These are phyloP conservation scores for Phaeophleospora eucalypticola DNA, from an alignment of 2,329 filamentous ascomycete genomes.

Conservation along the genomic window DNA sequence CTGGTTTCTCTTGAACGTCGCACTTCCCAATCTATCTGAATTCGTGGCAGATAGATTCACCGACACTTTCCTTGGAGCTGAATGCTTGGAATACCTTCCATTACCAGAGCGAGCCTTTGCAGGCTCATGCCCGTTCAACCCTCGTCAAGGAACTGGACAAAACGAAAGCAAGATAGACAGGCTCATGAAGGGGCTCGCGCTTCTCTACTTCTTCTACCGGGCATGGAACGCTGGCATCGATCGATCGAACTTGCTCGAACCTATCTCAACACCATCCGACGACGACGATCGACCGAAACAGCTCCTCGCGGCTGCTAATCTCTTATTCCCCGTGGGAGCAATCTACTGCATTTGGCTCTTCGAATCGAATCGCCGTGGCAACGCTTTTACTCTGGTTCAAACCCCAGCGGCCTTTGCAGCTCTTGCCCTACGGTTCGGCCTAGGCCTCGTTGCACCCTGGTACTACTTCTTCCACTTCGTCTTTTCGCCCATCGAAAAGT, in stretches of 20 bases:
- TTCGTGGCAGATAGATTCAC: slow-evolving; percentile 12
- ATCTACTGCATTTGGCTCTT: slow-evolving; percentile 12
- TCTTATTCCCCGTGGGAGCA: neutral
- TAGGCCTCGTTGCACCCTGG: slow-evolving; percentile 33
- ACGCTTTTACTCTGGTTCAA: slow-evolving; percentile 3
- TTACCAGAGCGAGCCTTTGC: slow-evolving; percentile 21
- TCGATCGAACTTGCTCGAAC: neutral
- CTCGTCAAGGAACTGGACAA: slow-evolving; percentile 24
- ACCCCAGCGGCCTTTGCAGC: slow-evolving; percentile 21
- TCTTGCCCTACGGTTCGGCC: slow-evolving; percentile 28
- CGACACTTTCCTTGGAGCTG: slow-evolving; percentile 21
- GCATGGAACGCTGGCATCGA: neutral
- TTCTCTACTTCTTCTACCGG: slow-evolving; percentile 4
- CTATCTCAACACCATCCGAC: neutral
- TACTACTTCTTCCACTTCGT: slow-evolving; percentile 40
- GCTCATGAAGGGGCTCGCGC: slow-evolving; percentile 5
- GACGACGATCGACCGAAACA: neutral
- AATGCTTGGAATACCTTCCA: slow-evolving; percentile 30
- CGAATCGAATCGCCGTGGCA: slow-evolving; percentile 9
- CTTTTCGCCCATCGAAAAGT: slow-evolving; percentile 32
- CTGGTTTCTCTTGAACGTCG: slow-evolving; percentile 6
- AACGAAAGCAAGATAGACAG: slow-evolving; percentile 22
- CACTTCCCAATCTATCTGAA: slow-evolving; percentile 9
- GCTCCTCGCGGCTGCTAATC: slow-evolving; percentile 2
- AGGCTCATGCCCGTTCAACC: slow-evolving; percentile 31